phyloP scores from a whole-genome alignment of 2,329 filamentous ascomycete species.

The Ophiostoma fasciatum region DNA sequence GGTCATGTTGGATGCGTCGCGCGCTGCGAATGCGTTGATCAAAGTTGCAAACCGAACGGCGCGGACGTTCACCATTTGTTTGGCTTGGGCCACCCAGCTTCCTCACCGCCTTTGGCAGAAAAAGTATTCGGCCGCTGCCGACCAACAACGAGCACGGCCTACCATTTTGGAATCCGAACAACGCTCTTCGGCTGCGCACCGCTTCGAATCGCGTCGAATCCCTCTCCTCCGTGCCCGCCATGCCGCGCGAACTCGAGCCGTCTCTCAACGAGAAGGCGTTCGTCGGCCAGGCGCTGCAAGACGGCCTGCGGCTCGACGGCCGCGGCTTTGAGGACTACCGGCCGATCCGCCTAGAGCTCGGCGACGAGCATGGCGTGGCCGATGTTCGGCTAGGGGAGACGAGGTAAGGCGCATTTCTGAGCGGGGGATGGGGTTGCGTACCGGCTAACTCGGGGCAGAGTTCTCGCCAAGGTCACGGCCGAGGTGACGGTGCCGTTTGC shows the following conservation, averaged over 20 bases:
- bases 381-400: conserved; percentile 85
- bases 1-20: conserved; percentile 35
- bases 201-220: too few relatives aligned
- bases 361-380: conserved; percentile 79
- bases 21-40: background rate
- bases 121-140: conserved; percentile 6
- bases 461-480: conserved; percentile 72
- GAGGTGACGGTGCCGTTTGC: conserved; percentile 74
- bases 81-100: background rate
- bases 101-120: conserved; percentile 16
- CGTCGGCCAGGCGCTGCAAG: conserved; percentile 64
- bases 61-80: background rate
- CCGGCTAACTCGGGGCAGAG: conserved; percentile 41
- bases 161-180: conserved; percentile 4
- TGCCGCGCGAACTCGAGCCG: conserved; percentile 87
- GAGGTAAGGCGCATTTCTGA: too few relatives aligned
- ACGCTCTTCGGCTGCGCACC: too few relatives aligned
- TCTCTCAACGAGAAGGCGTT: conserved; percentile 83
- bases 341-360: conserved; percentile 62
- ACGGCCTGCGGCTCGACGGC: conserved; percentile 72
- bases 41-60: too few relatives aligned
- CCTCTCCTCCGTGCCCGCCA: too few relatives aligned
- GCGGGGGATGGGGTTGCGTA: too few relatives aligned
- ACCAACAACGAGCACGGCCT: background rate
- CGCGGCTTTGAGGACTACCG: conserved; percentile 70